These are phyloP conservation scores for Cenchrus purpureus DNA, from an alignment of 176 grass and related monocot species.

Conservation along the genomic window DNA sequence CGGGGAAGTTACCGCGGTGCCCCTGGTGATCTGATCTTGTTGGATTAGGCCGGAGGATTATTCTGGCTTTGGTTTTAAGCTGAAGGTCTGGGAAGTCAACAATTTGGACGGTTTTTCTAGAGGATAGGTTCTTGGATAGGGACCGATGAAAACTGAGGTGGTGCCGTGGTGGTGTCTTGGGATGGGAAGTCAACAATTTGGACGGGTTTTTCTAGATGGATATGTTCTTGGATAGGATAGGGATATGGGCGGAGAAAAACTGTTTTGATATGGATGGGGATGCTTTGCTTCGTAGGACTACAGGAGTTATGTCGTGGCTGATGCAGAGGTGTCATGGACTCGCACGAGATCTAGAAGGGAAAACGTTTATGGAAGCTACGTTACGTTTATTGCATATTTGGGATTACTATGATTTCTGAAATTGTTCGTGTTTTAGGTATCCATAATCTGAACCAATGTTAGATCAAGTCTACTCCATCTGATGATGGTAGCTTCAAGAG, in stretches of 20 bases:
- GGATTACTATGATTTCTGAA: not conserved
- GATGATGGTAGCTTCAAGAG: not conserved
- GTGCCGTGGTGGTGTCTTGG: too few species aligned
- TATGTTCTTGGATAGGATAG: conserved; percentile 2
- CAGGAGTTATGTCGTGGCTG: not conserved
- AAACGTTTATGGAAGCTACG: not conserved
- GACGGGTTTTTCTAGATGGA: conserved; percentile 6
- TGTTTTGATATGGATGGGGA: not conserved
- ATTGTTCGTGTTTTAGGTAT: too few species aligned
- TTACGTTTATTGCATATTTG: not conserved
- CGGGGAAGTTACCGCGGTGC: not conserved
- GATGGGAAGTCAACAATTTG: conserved; percentile 4
- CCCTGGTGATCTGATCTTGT: not conserved
- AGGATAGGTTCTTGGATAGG: conserved; percentile 8
- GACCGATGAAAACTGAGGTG: not conserved
- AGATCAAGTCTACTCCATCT: too few species aligned
- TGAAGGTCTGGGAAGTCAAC: not conserved
- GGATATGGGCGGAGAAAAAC: not conserved
- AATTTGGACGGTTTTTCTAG: not conserved
- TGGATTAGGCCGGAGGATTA: not conserved
- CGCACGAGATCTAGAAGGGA: not conserved
- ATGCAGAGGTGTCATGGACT: not conserved
- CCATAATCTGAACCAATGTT: not conserved
- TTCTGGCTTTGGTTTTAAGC: not conserved
- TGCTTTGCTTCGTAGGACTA: too few species aligned